Base-by-base conservation (phyloP, 2,329 filamentous ascomycete species). In the Ophiostoma tasmaniense region DNA sequence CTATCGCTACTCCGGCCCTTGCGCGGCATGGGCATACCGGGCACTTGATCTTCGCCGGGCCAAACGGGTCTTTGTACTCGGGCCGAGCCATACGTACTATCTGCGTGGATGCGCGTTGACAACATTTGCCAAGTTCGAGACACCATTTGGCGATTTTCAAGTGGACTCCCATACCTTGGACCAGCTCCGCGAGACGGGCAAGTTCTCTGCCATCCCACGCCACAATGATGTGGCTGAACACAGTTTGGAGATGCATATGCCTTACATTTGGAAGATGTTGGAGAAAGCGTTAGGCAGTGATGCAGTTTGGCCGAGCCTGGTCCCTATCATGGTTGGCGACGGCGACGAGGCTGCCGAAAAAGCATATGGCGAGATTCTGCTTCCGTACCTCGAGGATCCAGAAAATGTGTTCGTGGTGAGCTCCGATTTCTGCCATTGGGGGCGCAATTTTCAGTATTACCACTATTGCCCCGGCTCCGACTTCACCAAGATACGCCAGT, bases 381-480 rank as follows among this genome's bases (percentile, higher is more conserved):
- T 90, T 1, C 89, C 90, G 0, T 96, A 95, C 76, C 80, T 99
- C 7, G 82, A 83, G 42, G 90, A 97, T 73, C 86, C 89, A 0
- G 81, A 84, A 14, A 96, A 91, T 71, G 87, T 89, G 1, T 97
- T 98, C 76, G 85, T 99, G 71, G 85, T 98, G 72, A 95, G 91
- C 77, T 97, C 93, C 0, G 95, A 99, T 77, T 99, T 99, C 77
- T 97, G 94, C 73, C 95, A 99, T 78, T 99, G 95, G 95, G 95
- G 95, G 13, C 74, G 82, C 0, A 85, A 92, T 66, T 99, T 97
- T 78, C 82, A 85, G 68, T 99, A 98, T 78, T 91, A 88, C 35
- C 90, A 90, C 70, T 97, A 97, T 77, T 84, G 87, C 39, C 80
- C 85, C 70, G 70, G 84, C 71, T 68, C 82, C 73, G 75, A 77